Evolutionary conservation across 345 rosid genomes (phyloP).

Genomic region (Trapa bicornis): DNA sequence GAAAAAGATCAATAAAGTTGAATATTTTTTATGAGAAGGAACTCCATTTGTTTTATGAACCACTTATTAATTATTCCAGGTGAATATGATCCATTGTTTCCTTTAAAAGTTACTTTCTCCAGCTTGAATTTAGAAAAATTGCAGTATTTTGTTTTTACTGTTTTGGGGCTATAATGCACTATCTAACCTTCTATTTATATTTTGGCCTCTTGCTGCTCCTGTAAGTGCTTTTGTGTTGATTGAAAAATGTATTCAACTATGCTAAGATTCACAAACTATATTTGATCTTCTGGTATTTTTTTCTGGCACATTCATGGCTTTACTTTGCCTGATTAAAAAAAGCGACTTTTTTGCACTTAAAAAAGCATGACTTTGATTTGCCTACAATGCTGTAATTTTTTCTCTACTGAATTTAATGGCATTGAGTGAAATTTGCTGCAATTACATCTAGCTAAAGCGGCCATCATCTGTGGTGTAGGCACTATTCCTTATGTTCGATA

Average conservation of each 20-base stretch:
- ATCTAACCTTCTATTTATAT: not conserved
- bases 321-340: no score
- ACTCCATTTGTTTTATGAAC: not conserved
- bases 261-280: not conserved
- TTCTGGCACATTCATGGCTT: not conserved
- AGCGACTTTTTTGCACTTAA: no score
- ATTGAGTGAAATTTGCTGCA: not conserved
- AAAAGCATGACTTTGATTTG: not conserved
- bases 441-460: not conserved
- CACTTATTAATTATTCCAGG: no score
- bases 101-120: no score
- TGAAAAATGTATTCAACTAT: not conserved
- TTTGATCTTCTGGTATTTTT: not conserved
- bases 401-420: not conserved
- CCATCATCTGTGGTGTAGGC: slow-evolving; percentile 26
- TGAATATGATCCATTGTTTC: no score
- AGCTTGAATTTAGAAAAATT: no score
- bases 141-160: not conserved
- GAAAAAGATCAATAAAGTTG: no score
- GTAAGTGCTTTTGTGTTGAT: not conserved
- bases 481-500: slow-evolving; percentile 64
- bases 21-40: not conserved
- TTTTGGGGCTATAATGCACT: not conserved
- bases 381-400: not conserved
- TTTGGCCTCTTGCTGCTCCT: not conserved